phyloP scores from a whole-genome alignment of 1,284 basidiomycete species.

The Rhodotorula sp. region DNA sequence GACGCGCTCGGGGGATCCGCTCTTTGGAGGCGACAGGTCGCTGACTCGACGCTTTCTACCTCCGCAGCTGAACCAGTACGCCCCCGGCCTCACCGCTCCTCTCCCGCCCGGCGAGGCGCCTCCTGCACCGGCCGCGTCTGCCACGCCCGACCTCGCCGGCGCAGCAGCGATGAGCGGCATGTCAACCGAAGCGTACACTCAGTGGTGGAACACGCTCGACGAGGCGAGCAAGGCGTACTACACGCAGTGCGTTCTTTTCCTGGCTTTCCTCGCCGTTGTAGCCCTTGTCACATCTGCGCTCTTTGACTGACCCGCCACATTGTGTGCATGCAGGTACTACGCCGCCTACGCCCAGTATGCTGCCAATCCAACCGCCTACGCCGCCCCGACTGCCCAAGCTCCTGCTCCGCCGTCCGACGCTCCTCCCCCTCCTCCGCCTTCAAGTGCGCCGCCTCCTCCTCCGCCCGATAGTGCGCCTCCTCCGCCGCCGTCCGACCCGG shows the following conservation, averaged over 20 bases:
- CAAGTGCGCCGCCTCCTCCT: not conserved
- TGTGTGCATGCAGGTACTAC: conserved; percentile 23
- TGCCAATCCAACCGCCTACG: conserved; percentile 6
- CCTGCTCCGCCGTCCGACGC: not conserved
- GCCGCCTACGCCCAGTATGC: conserved; percentile 35
- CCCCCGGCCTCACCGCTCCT: conserved; percentile 37
- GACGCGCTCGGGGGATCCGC: no score
- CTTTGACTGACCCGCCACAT: not conserved
- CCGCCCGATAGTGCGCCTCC: conserved; percentile 4
- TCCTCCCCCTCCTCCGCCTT: conserved; percentile 5
- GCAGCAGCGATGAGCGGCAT: conserved; percentile 12
- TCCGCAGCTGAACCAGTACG: conserved; percentile 30
- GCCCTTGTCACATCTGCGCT: not conserved
- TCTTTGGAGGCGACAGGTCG: no score
- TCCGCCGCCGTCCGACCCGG: not conserved
- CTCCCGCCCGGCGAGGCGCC: conserved; percentile 39
- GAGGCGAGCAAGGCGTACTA: conserved; percentile 38
- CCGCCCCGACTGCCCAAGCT: not conserved
- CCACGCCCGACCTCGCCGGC: conserved; percentile 7
- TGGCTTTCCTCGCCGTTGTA: not conserved
- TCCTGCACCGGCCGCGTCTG: conserved; percentile 5
- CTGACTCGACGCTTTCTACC: no score
- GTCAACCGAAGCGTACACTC: conserved; percentile 34
- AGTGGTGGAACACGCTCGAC: conserved; percentile 40
- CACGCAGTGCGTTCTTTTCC: conserved; percentile 28